Conservation (phyloP, 495 filamentous ascomycete species). For the Geopyxis carbonaria region DNA sequence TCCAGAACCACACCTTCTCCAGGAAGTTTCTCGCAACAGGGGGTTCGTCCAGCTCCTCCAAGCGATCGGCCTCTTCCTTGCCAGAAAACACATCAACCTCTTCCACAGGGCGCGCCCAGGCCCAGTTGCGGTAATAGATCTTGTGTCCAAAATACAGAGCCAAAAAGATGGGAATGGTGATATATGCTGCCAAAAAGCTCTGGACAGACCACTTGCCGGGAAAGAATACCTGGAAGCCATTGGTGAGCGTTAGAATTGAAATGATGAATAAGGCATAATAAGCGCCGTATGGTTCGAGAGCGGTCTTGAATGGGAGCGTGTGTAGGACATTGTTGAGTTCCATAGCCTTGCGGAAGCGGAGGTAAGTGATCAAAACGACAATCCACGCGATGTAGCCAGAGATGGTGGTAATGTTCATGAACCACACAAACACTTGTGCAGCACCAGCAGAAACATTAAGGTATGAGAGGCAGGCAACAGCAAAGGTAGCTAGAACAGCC, state of each 20-base stretch:
- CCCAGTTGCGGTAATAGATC: too few relatives aligned
- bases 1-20: slow-evolving; percentile 39
- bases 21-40: slow-evolving; percentile 39
- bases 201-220: slow-evolving; percentile 33
- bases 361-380: slow-evolving; percentile 32
- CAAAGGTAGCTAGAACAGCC: background rate
- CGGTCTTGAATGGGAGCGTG: slow-evolving; percentile 33
- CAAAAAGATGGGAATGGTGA: slow-evolving; percentile 37
- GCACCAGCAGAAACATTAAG: slow-evolving; percentile 18
- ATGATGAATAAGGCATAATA: slow-evolving; percentile 41
- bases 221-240: slow-evolving; percentile 39
- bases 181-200: slow-evolving; percentile 37
- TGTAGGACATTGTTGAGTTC: slow-evolving; percentile 34
- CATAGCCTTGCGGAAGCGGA: slow-evolving; percentile 34
- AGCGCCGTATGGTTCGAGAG: slow-evolving; percentile 32
- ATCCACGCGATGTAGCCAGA: slow-evolving; percentile 40
- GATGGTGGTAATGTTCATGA: slow-evolving; percentile 33
- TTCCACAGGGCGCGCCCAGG: slow-evolving; percentile 28
- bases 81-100: slow-evolving; percentile 37
- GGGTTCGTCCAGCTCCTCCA: slow-evolving; percentile 38
- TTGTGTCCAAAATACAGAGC: slow-evolving; percentile 40
- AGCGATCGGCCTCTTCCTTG: slow-evolving; percentile 35
- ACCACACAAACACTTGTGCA: slow-evolving; percentile 29
- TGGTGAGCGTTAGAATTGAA: slow-evolving; percentile 37
- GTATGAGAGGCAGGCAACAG: slow-evolving; percentile 20